These are phyloP conservation scores for Clavispora phyllophila DNA, from an alignment of 805 yeast genomes.

Conservation along the genomic window DNA sequence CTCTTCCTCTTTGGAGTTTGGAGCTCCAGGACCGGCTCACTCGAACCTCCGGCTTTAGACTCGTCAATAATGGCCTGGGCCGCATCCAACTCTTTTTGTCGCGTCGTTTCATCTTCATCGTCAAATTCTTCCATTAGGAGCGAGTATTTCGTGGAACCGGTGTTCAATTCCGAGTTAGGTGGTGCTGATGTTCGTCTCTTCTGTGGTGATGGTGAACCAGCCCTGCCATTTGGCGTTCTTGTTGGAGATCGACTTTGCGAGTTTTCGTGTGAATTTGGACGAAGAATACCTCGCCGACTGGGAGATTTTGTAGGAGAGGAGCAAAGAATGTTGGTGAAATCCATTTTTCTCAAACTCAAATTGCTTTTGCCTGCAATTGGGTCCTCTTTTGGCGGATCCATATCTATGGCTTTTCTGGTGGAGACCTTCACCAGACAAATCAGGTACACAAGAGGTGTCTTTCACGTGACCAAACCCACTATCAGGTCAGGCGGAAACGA, in stretches of 20 bases:
- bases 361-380: not conserved
- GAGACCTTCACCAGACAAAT: too few species aligned
- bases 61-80: constrained; percentile 38
- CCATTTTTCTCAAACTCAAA: not conserved
- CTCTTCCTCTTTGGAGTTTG: constrained; percentile 10
- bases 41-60: constrained; percentile 13
- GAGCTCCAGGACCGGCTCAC: not conserved
- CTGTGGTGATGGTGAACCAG: constrained; percentile 43
- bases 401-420: too few species aligned
- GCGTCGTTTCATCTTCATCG: constrained; percentile 23
- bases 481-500: too few species aligned
- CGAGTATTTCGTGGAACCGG: constrained; percentile 35
- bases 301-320: constrained; percentile 25
- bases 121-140: constrained; percentile 30
- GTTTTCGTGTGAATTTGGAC: not conserved
- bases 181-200: constrained; percentile 31
- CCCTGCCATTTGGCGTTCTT: constrained; percentile 39
- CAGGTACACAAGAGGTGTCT: too few species aligned
- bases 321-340: not conserved
- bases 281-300: constrained; percentile 27
- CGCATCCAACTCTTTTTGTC: constrained; percentile 36
- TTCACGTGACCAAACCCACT: too few species aligned
- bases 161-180: constrained; percentile 45
- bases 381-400: not conserved
- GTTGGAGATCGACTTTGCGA: not conserved